Conservation (phyloP, 108 stramenopile species). For the Skeletonema marinoi region DNA sequence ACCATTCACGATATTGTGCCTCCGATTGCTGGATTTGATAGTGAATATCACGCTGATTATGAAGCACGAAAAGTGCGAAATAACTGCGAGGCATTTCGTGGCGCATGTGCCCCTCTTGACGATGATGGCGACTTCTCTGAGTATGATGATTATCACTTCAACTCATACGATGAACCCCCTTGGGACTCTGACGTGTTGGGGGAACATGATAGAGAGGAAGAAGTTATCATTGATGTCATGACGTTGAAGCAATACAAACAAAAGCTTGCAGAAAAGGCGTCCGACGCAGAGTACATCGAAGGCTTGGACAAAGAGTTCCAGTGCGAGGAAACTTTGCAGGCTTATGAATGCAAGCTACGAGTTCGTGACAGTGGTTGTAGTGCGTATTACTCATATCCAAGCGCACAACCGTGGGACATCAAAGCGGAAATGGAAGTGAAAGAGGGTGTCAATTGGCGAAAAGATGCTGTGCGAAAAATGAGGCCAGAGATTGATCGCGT, state of each 20-base stretch:
- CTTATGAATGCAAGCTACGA: background rate
- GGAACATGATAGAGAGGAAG: background rate
- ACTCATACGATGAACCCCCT: background rate
- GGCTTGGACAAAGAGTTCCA: background rate
- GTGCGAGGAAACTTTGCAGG: background rate
- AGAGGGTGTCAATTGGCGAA: conserved; percentile 1
- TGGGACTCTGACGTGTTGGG: background rate
- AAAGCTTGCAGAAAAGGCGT: background rate
- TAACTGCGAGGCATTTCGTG: background rate
- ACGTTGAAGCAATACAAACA: background rate
- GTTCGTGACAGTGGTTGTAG: background rate
- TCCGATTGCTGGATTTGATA: background rate
- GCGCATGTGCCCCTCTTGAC: background rate
- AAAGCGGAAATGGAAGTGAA: conserved; percentile 18
- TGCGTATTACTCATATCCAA: conserved; percentile 17
- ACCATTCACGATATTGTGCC: background rate
- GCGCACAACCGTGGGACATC: conserved; percentile 6
- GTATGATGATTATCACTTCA: background rate
- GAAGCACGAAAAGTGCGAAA: background rate
- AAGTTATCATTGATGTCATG: background rate
- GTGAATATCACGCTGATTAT: background rate
- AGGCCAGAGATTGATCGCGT: conserved; percentile 8
- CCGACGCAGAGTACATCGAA: background rate
- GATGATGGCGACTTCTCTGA: background rate
- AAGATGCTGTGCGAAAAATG: conserved; percentile 3